Base-by-base conservation (phyloP, 1,284 basidiomycete genomes). In the Flammula alnicola region DNA sequence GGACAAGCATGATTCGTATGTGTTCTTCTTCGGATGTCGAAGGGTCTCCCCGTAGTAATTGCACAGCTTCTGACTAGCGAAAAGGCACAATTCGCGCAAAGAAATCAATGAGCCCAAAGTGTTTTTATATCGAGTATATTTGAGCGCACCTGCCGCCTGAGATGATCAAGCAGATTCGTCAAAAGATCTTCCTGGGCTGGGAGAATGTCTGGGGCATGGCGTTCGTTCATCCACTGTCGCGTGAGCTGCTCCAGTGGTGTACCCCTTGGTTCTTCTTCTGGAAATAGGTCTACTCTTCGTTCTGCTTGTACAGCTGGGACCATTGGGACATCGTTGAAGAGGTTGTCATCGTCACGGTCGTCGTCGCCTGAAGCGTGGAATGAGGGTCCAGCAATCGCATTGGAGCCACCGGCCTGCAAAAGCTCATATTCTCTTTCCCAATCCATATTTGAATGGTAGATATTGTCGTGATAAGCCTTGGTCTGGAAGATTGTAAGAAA, bases 21-120 rank as follows among this genome's bases (percentile, higher is more conserved):
- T 97, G 93, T 57, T 96, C 93, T 55, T 95, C 93, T 62, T 95
- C 91, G 1, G 85, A 88, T 1, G 90, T 86, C 29, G 83, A 78
- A 0, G 89, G 88, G 65, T 95, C 91, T 20, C 83, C 81, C 5
- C 87, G 79, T 19, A 95, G 71, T 14, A 86, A 68, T 57, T 86
- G 83, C 0, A 88, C 83, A 20, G 78, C 78, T 51, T 84, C 79
- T 46, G 82, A 80, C 83, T 84, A 55, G 48, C 17, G 46, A 46
- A 38, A 46, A 48, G 38, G 26, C 49, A 49, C 38, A 27, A 45
- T 35, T 16, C 31, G 31, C 41, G 32, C 22, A 44, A 46, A 30
- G 12, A 29, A 35, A 27, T 23, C 44, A 56, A 58, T 56, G 25
- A 40, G 56, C 31, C 30, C 26, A 22, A 14, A 20, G 25, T 17